These are phyloP conservation scores for Diplodia sapinea DNA, from an alignment of 2,329 filamentous ascomycete genomes.

Conservation along the genomic window DNA sequence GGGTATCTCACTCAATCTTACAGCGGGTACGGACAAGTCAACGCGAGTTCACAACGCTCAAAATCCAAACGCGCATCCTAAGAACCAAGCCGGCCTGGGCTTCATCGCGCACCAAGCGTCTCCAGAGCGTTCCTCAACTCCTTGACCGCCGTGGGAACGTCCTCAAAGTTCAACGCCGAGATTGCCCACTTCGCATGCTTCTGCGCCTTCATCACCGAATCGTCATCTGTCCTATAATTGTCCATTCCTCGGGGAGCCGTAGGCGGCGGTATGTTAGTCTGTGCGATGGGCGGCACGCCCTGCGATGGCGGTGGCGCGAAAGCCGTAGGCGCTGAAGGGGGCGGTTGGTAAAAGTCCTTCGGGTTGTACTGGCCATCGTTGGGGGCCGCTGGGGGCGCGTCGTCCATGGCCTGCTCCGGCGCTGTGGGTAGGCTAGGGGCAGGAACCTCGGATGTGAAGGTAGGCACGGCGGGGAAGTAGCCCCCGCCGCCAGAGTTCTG, in stretches of 20 bases:
- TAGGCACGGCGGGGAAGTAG: conserved; percentile 63
- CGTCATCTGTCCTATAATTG: conserved; percentile 66
- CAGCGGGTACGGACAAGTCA: conserved; percentile 3
- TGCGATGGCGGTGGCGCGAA: background rate
- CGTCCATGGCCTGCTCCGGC: conserved; percentile 38
- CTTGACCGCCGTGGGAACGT: conserved; percentile 85
- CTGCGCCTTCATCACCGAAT: conserved; percentile 76
- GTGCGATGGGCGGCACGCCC: conserved; percentile 34
- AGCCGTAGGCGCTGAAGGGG: conserved; percentile 13
- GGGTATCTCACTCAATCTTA: conserved; percentile 26
- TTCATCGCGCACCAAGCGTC: conserved; percentile 67
- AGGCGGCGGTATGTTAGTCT: conserved; percentile 36
- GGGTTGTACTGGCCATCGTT: conserved; percentile 35
- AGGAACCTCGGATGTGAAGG: conserved; percentile 49
- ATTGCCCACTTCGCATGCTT: conserved; percentile 98
- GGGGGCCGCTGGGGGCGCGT: conserved; percentile 32
- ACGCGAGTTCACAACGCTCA: background rate
- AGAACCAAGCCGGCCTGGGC: background rate
- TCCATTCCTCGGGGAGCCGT: conserved; percentile 22
- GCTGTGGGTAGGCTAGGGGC: conserved; percentile 47
- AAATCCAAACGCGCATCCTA: background rate
- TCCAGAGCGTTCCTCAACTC: conserved; percentile 79
- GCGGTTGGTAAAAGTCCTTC: conserved; percentile 43
- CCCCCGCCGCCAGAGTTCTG: conserved; percentile 56
- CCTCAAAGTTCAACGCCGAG: conserved; percentile 94